Conservation (phyloP, 768 basidiomycete genomes). For the Asterophora lycoperdoides region DNA sequence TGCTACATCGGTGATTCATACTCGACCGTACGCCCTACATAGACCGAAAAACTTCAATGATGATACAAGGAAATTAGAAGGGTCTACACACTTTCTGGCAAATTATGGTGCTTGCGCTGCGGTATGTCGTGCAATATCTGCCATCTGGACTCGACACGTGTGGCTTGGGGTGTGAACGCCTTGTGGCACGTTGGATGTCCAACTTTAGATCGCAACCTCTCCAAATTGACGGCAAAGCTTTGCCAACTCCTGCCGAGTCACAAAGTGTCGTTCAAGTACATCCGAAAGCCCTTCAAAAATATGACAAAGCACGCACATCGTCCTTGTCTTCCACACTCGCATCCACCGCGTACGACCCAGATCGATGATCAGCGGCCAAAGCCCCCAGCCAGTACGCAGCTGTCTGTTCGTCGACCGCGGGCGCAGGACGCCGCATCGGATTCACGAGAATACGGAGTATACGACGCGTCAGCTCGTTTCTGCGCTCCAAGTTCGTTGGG, state of each 20-base stretch:
- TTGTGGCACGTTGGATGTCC: background rate
- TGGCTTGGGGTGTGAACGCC: too few species aligned
- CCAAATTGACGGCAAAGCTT: conserved; percentile 15
- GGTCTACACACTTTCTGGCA: too few species aligned
- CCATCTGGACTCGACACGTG: too few species aligned
- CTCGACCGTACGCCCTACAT: too few species aligned
- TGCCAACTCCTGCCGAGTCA: conserved; percentile 6
- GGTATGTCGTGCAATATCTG: too few species aligned
- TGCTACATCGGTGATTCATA: too few species aligned
- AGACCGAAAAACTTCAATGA: background rate
- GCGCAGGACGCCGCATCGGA: conserved; percentile 3
- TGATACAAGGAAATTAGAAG: too few species aligned
- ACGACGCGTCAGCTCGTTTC: conserved; percentile 16
- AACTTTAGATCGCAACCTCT: conserved; percentile 5
- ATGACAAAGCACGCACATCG: conserved; percentile 6
- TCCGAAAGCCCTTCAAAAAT: background rate
- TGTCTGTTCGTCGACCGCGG: conserved; percentile 1
- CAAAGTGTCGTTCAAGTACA: background rate
- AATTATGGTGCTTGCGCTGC: too few species aligned
- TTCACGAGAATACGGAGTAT: conserved; percentile 16
- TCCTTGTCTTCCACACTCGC: conserved; percentile 3
- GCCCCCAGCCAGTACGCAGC: conserved; percentile 14
- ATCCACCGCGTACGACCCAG: background rate
- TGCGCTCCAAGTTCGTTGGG: conserved; percentile 4
- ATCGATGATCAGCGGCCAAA: conserved; percentile 5